A percentile compares a stretch with the other conserved stretches of the same genome.
Conservation (phyloP, 2,329 filamentous ascomycete genomes). For the Fusarium concolor region DNA sequence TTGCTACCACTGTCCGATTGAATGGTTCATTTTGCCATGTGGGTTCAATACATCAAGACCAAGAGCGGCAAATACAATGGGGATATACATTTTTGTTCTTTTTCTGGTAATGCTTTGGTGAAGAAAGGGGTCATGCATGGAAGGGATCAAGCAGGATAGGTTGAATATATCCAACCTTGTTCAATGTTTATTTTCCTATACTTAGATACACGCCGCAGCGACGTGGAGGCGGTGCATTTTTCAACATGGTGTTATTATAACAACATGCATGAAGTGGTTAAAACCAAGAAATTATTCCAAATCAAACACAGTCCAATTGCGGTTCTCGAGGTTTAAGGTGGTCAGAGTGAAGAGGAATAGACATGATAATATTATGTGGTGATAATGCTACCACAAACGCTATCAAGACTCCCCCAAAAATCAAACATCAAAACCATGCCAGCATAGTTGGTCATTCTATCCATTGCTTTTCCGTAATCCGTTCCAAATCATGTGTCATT, state of each 20-base stretch:
- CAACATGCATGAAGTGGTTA: conserved; percentile 3
- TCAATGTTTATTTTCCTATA: conserved; percentile 1
- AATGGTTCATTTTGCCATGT: conserved; percentile 4
- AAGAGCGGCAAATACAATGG: not conserved
- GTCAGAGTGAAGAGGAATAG: not conserved
- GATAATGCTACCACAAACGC: conserved; percentile 1
- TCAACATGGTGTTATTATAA: conserved; percentile 13
- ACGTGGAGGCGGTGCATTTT: conserved; percentile 13
- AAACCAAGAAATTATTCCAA: conserved; percentile 6
- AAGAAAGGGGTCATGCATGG: conserved; percentile 9
- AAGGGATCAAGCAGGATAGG: conserved; percentile 12
- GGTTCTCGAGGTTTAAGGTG: not conserved
- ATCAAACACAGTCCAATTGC: not conserved
- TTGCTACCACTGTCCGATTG: conserved; percentile 6
- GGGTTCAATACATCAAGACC: not conserved
- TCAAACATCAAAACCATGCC: conserved; percentile 35
- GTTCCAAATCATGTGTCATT: conserved; percentile 23
- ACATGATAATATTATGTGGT: conserved; percentile 6
- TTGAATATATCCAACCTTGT: not conserved
- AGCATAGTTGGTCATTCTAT: conserved; percentile 37
- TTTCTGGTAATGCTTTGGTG: conserved; percentile 2
- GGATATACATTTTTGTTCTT: conserved; percentile 22
- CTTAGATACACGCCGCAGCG: conserved; percentile 25
- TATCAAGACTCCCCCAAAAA: conserved; percentile 6
- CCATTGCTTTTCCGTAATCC: conserved; percentile 17